Percentiles rank a stretch among this genome's conserved stretches.
Evolutionary conservation across 495 filamentous ascomycete genomes (phyloP).

Genomic region (Astrothelium macrocarpum): DNA sequence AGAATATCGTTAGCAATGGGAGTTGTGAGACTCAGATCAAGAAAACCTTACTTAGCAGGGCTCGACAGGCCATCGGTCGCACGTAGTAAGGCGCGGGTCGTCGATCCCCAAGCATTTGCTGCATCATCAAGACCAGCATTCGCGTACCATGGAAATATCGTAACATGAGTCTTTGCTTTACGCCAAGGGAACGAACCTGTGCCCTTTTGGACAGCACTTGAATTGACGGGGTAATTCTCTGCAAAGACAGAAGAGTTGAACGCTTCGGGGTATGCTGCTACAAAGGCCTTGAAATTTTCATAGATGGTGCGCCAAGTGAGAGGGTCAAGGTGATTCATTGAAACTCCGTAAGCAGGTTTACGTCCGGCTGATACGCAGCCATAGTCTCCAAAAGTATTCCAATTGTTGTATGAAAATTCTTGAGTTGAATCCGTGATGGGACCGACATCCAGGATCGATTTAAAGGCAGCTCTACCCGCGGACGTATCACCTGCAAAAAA

Average conservation of each 20-base stretch:
- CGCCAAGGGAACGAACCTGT: constrained; percentile 17
- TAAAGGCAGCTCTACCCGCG: constrained; percentile 21
- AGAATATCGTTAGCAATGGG: neutral
- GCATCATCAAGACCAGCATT: constrained; percentile 20
- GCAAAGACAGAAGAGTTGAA: constrained; percentile 7
- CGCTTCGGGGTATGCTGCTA: constrained; percentile 1
- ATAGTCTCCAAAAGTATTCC: constrained; percentile 23
- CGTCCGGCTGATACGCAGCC: constrained; percentile 27
- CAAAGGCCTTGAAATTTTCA: constrained; percentile 3
- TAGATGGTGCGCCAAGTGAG: constrained; percentile 6
- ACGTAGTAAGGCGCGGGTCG: neutral
- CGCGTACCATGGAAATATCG: constrained; percentile 27
- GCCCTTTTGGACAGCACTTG: neutral
- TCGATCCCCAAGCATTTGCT: constrained; percentile 24
- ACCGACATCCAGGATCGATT: constrained; percentile 24
- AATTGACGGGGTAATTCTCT: constrained; percentile 7
- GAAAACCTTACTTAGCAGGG: neutral
- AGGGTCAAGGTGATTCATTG: constrained; percentile 21
- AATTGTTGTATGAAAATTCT: constrained; percentile 23
- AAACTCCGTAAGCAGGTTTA: constrained; percentile 28
- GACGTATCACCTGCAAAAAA: neutral
- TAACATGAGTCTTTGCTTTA: constrained; percentile 21
- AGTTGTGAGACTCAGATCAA: neutral
- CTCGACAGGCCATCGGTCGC: neutral
- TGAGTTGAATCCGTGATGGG: constrained; percentile 22